Conservation (phyloP, 768 basidiomycete genomes). For the Agaricus subrufescens region DNA sequence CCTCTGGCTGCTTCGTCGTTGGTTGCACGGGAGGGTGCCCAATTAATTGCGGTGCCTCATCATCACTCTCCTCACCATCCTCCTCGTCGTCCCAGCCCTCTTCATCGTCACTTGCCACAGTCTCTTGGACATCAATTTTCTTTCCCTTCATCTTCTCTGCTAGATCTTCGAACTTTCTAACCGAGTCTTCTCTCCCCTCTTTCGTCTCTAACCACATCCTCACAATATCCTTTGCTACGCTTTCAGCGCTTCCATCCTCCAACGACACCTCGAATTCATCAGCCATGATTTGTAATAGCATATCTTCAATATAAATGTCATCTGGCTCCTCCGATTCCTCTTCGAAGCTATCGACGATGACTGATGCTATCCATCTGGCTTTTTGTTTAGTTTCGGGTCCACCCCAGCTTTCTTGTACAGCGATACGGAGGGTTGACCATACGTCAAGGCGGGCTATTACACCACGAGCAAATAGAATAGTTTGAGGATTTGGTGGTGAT, state of each 20-base stretch:
- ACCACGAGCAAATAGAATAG: slow-evolving; percentile 81
- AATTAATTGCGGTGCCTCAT: slow-evolving; percentile 47
- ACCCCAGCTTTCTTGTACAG: slow-evolving; percentile 85
- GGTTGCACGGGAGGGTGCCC: slow-evolving; percentile 20
- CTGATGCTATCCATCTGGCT: slow-evolving; percentile 80
- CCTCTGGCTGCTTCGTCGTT: slow-evolving; percentile 53
- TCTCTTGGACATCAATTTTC: slow-evolving; percentile 46
- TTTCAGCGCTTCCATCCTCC: slow-evolving; percentile 80
- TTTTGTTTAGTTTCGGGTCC: slow-evolving; percentile 68
- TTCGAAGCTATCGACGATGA: slow-evolving; percentile 78
- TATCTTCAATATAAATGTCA: slow-evolving; percentile 73
- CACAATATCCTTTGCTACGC: slow-evolving; percentile 70
- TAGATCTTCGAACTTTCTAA: slow-evolving; percentile 58
- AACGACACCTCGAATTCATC: slow-evolving; percentile 85
- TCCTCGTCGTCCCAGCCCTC: slow-evolving; percentile 40
- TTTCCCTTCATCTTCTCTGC: slow-evolving; percentile 57
- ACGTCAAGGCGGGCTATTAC: slow-evolving; percentile 74
- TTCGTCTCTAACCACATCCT: slow-evolving; percentile 57
- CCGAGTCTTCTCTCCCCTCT: slow-evolving; percentile 39
- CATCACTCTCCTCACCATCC: slow-evolving; percentile 32
- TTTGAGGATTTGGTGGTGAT: slow-evolving; percentile 34
- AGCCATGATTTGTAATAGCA: slow-evolving; percentile 76
- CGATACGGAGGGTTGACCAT: slow-evolving; percentile 86
- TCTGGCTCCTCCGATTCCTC: slow-evolving; percentile 47
- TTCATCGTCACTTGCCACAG: slow-evolving; percentile 37